Evolutionary conservation across 495 filamentous ascomycete genomes (phyloP).

Genomic region (Durotheca rogersii): DNA sequence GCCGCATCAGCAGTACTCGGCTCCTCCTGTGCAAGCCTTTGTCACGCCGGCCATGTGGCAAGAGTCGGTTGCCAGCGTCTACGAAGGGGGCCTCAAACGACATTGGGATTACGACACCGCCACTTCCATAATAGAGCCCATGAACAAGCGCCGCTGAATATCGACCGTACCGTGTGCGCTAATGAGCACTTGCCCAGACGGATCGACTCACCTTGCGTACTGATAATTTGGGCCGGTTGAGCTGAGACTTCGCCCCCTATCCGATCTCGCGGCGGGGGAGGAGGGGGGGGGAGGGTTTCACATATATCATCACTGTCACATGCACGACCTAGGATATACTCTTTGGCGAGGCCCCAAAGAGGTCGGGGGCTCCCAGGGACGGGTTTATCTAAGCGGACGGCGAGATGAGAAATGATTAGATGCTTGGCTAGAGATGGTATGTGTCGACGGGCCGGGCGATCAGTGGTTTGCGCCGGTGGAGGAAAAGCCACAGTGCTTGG

Average conservation of each 20-base stretch:
- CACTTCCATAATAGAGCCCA: constrained; percentile 27
- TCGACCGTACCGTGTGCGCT: constrained; percentile 11
- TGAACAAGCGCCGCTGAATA: constrained; percentile 32
- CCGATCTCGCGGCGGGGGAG: no score
- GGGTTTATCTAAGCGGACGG: constrained; percentile 19
- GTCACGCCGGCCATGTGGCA: constrained; percentile 97
- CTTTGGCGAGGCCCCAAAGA: no score
- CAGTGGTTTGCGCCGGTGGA: constrained; percentile 11
- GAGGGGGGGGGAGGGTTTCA: no score
- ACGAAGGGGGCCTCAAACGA: constrained; percentile 75
- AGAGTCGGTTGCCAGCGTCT: constrained; percentile 87
- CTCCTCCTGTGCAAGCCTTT: constrained; percentile 59
- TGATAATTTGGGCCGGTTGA: constrained; percentile 4
- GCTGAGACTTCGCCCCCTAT: neutral
- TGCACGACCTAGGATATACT: no score
- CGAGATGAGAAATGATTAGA: constrained; percentile 10
- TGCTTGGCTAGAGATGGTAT: constrained; percentile 18
- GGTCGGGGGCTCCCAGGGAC: constrained; percentile 11
- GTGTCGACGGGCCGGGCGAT: constrained; percentile 8
- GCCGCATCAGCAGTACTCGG: constrained; percentile 55
- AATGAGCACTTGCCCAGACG: constrained; percentile 19
- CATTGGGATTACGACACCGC: constrained; percentile 62
- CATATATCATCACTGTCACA: no score
- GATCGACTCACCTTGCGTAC: constrained; percentile 29
- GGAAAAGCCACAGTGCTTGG: constrained; percentile 17